Base-by-base conservation (phyloP, 2,329 filamentous ascomycete genomes). In the Fusarium tjaetaba region DNA sequence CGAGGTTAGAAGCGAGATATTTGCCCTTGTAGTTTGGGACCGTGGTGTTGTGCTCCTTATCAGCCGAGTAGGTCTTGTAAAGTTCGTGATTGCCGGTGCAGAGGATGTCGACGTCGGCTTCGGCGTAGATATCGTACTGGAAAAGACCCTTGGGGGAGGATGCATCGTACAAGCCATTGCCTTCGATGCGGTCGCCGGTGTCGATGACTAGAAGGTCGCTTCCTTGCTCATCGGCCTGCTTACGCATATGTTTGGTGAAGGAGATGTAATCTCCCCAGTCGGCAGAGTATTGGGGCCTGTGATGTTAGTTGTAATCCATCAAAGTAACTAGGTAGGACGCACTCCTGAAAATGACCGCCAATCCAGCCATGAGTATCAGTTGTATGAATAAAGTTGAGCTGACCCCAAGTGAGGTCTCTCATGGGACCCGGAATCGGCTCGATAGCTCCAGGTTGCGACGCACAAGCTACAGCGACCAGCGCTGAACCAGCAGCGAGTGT, bases 241-340 rank as follows among this genome's bases (percentile, higher is more conserved):
- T 88, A 63, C 90, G 92, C 87, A 99, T 90, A 80, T 96, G 94
- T 41, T 92, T 87, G 39, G 95, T 90, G 80, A 99, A 98, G 11
- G 96, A 98, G 77, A 98, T 89, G 82, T 98, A 99, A 84, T 99
- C 96, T 66, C 96, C 96, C 95, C 96, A 98, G 82, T 99, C 96
- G 52, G 94, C 96, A 11, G 94, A 95, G 83, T 97, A 99, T 68
- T 96, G 96, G 6, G 94, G 88, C 84, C 93, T 94, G 71, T 46
- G 7, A 52, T 16, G 52, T 75, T 46, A 78, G 74, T n/a, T 39
- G 11, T 7, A 3, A 24, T 16, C 28, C 24, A 26, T 5, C 4
- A 4, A 8, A 30, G 41, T 2, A 0, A 18, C 0, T 10, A 3
- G 14, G 24, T 5, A 22, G 0, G 4, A 79, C 88, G 79, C 85